These are phyloP conservation scores for Venturiaceae sp. DNA, from an alignment of 2,329 filamentous ascomycete species.

Conservation along the genomic window DNA sequence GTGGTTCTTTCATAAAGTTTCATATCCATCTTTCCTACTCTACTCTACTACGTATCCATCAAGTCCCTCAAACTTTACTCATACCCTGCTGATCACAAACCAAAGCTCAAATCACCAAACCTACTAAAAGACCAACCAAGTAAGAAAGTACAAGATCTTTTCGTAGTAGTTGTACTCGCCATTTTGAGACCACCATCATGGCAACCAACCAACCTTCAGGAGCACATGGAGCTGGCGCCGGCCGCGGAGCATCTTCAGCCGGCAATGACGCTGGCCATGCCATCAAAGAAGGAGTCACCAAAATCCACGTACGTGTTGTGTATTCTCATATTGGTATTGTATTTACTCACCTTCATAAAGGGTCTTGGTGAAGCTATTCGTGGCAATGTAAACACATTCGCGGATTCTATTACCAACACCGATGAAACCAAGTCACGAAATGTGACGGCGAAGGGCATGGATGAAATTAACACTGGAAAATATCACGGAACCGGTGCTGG, in stretches of 20 bases:
- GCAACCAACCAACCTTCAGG: background rate
- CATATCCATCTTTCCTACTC: too few relatives aligned
- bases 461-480: constrained; percentile 22
- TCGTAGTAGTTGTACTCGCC: background rate
- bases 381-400: constrained; percentile 24
- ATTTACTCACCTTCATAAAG: constrained; percentile 14
- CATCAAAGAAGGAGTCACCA: constrained; percentile 22
- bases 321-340: background rate
- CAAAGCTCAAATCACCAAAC: too few relatives aligned
- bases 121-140: too few relatives aligned
- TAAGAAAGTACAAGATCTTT: background rate
- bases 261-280: constrained; percentile 19
- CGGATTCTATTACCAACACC: constrained; percentile 23
- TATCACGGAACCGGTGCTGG: constrained; percentile 22
- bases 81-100: too few relatives aligned
- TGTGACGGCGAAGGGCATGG: constrained; percentile 21
- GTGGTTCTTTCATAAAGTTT: too few relatives aligned
- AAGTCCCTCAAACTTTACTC: too few relatives aligned
- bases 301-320: constrained; percentile 21
- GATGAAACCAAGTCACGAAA: constrained; percentile 20
- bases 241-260: constrained; percentile 2
- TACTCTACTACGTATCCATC: too few relatives aligned
- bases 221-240: background rate
- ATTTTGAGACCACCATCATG: background rate
- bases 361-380: constrained; percentile 28